These are phyloP conservation scores for Coemansia sp. DNA, from an alignment of 192 early-diverging fungal genomes.

Conservation along the genomic window DNA sequence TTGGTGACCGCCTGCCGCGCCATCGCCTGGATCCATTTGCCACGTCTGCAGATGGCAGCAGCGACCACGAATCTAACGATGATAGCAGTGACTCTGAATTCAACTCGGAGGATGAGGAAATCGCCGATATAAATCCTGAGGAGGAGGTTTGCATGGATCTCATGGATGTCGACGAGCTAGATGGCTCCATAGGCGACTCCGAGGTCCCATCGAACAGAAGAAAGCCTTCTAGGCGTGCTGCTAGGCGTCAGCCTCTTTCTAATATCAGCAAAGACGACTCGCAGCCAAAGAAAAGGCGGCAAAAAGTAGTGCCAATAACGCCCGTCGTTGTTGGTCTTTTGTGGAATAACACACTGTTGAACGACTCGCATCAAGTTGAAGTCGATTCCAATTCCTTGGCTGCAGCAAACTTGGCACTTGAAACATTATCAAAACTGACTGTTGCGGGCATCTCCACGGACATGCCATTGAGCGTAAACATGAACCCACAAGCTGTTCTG, in stretches of 20 bases:
- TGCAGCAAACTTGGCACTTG: not conserved
- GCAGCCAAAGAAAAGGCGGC: constrained; percentile 13
- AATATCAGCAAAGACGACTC: not conserved
- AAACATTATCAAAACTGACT: constrained; percentile 10
- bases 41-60: constrained; percentile 1
- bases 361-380: not conserved
- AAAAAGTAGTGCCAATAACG: constrained; percentile 33
- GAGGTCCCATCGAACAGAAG: not conserved
- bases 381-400: not conserved
- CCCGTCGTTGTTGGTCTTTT: constrained; percentile 35
- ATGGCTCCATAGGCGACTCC: not conserved
- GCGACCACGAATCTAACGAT: constrained; percentile 17
- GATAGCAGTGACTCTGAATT: constrained; percentile 23
- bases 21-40: not conserved
- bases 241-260: not conserved
- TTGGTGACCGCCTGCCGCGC: constrained; percentile 58
- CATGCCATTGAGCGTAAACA: constrained; percentile 26
- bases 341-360: constrained; percentile 4
- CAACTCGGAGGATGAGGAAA: constrained; percentile 43
- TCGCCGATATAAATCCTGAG: constrained; percentile 41
- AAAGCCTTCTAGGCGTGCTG: not conserved
- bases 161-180: constrained; percentile 30
- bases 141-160: constrained; percentile 29
- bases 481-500: constrained; percentile 15
- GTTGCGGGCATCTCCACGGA: constrained; percentile 6